Base-by-base conservation (phyloP, 225 moss, liverwort and hornwort species). In the Straminergon stramineum region DNA sequence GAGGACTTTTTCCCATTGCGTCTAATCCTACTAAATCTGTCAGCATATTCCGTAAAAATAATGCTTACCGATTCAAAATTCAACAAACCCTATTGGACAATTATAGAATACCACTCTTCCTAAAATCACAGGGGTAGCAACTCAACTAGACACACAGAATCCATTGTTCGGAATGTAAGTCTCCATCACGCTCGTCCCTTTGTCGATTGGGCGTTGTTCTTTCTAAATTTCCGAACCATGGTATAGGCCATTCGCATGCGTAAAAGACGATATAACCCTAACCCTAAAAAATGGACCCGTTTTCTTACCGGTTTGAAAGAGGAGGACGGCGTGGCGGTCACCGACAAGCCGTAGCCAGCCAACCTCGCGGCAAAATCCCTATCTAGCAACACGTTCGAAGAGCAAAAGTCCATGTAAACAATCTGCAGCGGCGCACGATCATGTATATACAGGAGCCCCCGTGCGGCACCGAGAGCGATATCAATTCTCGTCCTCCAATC, bases 391-490 rank as follows among this genome's bases (percentile, higher is more conserved):
- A 94, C 93, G 52, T 90, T 84, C 28, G 91, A 92, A 32, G 94
- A 65, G 71, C 92, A 89, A 27, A 94, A 89, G 37, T 88, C 89
- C 86, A 76, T 90, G 85, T 94, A 94, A 77, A 93, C 89, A 84
- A 94, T 91, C 89, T 89, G 93, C 89, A 89, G 77, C 32, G 91
- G 90, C 62, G 93, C 91, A 37, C 93, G 94, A 48, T 94, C 94
- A 78, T 94, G 94, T 35, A 94, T 71, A 20, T 91, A 88, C 82
- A 81, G 45, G 86, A 94, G 81, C 58, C 94, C 94, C 14, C 86
- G 89, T 13, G 91, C 93, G 13, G 91, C 93, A 43, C 93, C 90
- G 4, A 93, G 86, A 11, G 90, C 94, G 77, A 94, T 86, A 30
- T 90, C 89, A 11, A 94, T 90, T 66, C 94, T 89, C 64, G 86